Evolutionary conservation across 768 basidiomycete genomes (phyloP), one percentile per base, ranked within the genome.

Genomic region (Panellus pusillus): DNA sequence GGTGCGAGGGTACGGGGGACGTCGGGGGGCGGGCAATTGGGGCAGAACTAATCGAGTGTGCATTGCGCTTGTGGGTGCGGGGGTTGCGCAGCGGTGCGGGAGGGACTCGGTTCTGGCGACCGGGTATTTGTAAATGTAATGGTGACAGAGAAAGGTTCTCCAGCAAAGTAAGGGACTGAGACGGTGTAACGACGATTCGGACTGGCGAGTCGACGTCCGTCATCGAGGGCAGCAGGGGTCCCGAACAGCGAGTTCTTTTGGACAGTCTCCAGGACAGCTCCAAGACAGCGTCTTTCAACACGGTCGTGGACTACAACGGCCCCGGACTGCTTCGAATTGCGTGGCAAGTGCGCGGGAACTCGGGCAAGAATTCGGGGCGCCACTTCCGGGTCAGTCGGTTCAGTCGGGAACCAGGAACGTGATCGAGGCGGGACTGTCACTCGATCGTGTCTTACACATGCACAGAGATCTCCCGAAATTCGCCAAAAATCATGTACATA

Each of bases 81-180:
- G 71, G 61, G 35, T n/a, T 60, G 62, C 3, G 67, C 48, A 35
- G 58, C 68, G 45, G 61, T 62, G 55, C 60, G 65, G 17, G 70
- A 67, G 40, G 70, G 73, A 12, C 70, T 72, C 24, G 70, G 63
- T 19, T 75, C 74, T 5, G 83, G 77, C 0, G 84, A 76, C 24
- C 83, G 83, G 4, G 84, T 86, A 67, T 96, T 97, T 45, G 89
- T 87, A 69, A 97, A 93, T 0, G 89, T 88, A 60, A 98, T 84
- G 4, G 84, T 87, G 12, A 91, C 91, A 2, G 84, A 76, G 70
- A 96, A 92, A 0, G 81, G 74, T 70, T 98, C 95, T 52, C 95
- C 95, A 0, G 95, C 92, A 68, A 95, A 98, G 72, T 89, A 98
- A 0, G 93, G 0, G 91, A 88, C 57, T 93, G 89, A 0, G 89